These are phyloP conservation scores for Scalesia atractyloides DNA, from an alignment of 129 eudicot genomes.

Conservation along the genomic window DNA sequence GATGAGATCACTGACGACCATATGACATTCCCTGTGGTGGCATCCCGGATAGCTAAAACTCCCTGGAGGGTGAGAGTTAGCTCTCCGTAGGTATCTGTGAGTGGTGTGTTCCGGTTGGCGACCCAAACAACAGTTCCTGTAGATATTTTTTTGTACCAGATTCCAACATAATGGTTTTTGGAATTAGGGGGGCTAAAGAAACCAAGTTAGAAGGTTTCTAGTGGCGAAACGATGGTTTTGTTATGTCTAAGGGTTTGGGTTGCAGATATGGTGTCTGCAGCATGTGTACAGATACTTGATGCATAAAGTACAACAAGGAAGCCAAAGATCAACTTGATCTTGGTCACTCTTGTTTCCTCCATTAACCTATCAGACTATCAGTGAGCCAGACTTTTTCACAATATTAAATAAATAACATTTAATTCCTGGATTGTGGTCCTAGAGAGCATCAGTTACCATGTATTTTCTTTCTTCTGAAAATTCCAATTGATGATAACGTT, in stretches of 20 bases:
- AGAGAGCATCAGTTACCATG: no score
- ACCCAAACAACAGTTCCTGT: constrained; percentile 32
- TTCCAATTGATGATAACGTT: no score
- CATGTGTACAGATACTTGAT: background rate
- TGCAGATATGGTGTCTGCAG: constrained; percentile 17
- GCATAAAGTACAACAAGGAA: constrained; percentile 1
- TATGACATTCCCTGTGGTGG: background rate
- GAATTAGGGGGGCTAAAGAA: constrained; percentile 24
- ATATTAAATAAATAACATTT: no score
- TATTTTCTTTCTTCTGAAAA: no score
- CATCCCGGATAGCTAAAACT: constrained; percentile 9
- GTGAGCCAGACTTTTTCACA: no score
- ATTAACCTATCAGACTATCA: no score
- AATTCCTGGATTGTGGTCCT: no score
- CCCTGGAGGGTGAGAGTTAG: constrained; percentile 24
- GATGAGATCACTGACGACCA: constrained; percentile 32
- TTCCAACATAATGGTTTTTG: constrained; percentile 25
- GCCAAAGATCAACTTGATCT: constrained; percentile 35
- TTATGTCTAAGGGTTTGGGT: constrained; percentile 30
- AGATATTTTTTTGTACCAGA: constrained; percentile 31
- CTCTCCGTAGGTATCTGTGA: constrained; percentile 14
- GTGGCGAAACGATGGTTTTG: constrained; percentile 24
- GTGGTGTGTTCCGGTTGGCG: constrained; percentile 32
- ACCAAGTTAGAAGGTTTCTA: constrained; percentile 29
- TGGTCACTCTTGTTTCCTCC: background rate